phyloP scores from a whole-genome alignment of 768 basidiomycete genomes.

The Panaeolus cyanescens region DNA sequence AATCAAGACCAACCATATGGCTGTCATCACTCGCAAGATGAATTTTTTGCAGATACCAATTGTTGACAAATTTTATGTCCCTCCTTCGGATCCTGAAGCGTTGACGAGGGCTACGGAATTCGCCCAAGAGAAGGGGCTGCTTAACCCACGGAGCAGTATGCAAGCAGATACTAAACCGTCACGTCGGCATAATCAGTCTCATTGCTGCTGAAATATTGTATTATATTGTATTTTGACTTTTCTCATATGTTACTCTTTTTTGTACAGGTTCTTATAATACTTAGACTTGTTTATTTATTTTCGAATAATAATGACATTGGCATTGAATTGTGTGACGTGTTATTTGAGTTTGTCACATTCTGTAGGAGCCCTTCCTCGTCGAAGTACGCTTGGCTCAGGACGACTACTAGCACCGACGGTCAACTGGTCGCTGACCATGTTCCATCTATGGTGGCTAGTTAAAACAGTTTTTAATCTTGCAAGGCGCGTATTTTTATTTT shows the following conservation, averaged over 20 bases:
- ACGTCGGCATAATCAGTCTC: conserved; percentile 14
- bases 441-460: conserved; percentile 69
- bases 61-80: conserved; percentile 90
- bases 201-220: conserved; percentile 4
- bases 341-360: background rate
- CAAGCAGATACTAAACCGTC: background rate
- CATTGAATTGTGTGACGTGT: background rate
- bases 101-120: conserved; percentile 75
- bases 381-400: background rate
- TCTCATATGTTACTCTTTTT: background rate
- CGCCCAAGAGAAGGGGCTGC: conserved; percentile 84
- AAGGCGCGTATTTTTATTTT: conserved; percentile 37
- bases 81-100: conserved; percentile 77
- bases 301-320: background rate
- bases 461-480: conserved; percentile 65
- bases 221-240: background rate
- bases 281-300: background rate
- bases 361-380: background rate
- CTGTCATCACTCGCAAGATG: conserved; percentile 94
- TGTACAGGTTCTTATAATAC: too few species aligned
- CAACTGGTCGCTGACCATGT: conserved; percentile 24
- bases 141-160: conserved; percentile 54
- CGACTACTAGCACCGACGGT: background rate
- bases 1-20: conserved; percentile 95
- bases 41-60: conserved; percentile 95